Evolutionary conservation across 164 flowering plant genomes (phyloP).

Genomic region (Pachysandra terminalis): DNA sequence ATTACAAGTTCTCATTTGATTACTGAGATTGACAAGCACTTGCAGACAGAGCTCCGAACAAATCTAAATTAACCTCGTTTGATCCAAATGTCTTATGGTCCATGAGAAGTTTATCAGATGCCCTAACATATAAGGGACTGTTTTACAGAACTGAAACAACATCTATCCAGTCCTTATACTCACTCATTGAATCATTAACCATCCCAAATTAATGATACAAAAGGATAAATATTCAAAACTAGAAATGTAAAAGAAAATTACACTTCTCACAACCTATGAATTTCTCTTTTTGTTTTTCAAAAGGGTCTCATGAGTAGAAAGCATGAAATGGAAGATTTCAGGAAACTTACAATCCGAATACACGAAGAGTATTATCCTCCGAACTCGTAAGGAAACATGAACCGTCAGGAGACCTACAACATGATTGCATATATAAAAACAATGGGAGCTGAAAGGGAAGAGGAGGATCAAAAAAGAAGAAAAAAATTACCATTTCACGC

Average conservation of each 20-base stretch:
- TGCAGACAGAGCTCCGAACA: background rate
- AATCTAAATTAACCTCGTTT: too few species aligned
- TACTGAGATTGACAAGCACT: background rate
- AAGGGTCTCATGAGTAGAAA: too few species aligned
- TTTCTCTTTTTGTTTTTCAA: too few species aligned
- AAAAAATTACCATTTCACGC: constrained; percentile 64
- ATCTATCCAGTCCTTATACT: too few species aligned
- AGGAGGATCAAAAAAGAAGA: background rate
- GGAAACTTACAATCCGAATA: constrained; percentile 54
- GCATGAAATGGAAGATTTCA: background rate
- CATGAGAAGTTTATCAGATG: too few species aligned
- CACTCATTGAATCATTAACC: too few species aligned
- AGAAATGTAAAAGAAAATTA: too few species aligned
- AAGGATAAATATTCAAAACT: too few species aligned
- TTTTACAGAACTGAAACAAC: too few species aligned
- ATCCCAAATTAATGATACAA: too few species aligned
- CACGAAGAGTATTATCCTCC: constrained; percentile 74
- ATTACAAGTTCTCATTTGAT: background rate
- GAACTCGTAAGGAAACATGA: constrained; percentile 75
- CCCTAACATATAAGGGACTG: too few species aligned
- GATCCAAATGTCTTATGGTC: background rate
- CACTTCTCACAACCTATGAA: too few species aligned
- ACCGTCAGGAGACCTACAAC: constrained; percentile 91
- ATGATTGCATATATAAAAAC: constrained; percentile 2
- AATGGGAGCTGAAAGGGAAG: background rate